Base-by-base conservation (phyloP, 2,329 filamentous ascomycete genomes). In the Penicillium decumbens region DNA sequence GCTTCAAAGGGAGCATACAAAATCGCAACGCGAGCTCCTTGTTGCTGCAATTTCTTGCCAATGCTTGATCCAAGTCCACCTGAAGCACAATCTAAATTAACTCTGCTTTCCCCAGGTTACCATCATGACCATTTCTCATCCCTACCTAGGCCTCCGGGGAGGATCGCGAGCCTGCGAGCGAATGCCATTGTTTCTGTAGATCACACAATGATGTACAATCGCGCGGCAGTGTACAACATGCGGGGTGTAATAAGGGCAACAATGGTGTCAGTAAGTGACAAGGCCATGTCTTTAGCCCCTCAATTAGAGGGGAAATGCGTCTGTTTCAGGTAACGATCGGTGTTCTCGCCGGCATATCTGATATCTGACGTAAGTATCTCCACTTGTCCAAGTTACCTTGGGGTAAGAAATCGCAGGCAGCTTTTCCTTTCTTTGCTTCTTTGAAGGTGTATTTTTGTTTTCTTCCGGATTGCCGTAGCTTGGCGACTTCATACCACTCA, bases 1-100 rank as follows among this genome's bases (percentile, higher is more conserved):
- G 70, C 66, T 56, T 77, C 75, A 51, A 76, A 76, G 1, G 74
- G 74, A 0, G 75, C 75, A 44, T 77, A 77, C 0, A 77, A 61
- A 12, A 77, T 68, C 6, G 73, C 75, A 3, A 77, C 58, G 10
- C 62, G 67, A 4, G 73, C 72, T 4, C 74, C 74, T 51, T 73
- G 65, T 3, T 69, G 60, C 23, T 66, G 64, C 1, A 77, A 62
- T 13, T 72, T 66, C 43, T 68, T 61, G 38, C 71, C 75, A 3
- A 73, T 74, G 30, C 67, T 67, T 12, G 72, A 71, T 6, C 74
- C 75, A 2, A 77, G 65, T 3, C 75, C 75, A 15, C 65, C 65
- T 67, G 35, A 10, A 15, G 2, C 20, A 32, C 20, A 33, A 67
- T 41, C 24, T 23, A 18, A 37, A 30, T 56, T 51, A 53, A 49